Evolutionary conservation across 2,329 filamentous ascomycete species (phyloP).

Genomic region (Madurella fahalii): DNA sequence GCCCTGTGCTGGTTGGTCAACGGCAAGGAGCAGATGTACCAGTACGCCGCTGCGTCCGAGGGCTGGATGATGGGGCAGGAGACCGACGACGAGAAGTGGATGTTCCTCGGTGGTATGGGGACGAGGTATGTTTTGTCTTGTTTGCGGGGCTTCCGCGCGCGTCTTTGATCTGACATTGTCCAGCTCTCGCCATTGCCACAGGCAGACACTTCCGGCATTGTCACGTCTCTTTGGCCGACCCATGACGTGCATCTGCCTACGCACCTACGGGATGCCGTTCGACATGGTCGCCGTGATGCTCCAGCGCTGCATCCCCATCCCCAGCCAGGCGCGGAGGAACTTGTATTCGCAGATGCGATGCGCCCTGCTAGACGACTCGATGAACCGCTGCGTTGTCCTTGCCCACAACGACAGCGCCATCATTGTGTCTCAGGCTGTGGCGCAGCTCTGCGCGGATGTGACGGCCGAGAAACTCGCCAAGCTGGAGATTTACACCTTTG

Average conservation of each 20-base stretch:
- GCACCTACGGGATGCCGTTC: conserved; percentile 49
- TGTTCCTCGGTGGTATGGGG: conserved; percentile 34
- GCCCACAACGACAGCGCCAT: conserved; percentile 39
- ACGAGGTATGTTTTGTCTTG: conserved; percentile 27
- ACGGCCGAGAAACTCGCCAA: conserved; percentile 34
- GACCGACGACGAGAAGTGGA: conserved; percentile 32
- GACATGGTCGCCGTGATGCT: conserved; percentile 42
- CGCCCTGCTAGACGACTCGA: conserved; percentile 33
- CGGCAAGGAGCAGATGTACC: conserved; percentile 22
- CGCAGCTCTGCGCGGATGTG: conserved; percentile 37
- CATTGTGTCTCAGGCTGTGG: conserved; percentile 34
- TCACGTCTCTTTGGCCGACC: conserved; percentile 35
- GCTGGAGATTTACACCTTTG: conserved; percentile 44
- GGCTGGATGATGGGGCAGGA: conserved; percentile 29
- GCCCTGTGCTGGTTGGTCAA: conserved; percentile 31
- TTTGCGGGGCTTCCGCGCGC: too few species aligned
- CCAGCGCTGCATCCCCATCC: conserved; percentile 31
- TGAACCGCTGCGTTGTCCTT: conserved; percentile 36
- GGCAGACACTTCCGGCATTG: conserved; percentile 32
- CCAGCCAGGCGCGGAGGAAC: conserved; percentile 28
- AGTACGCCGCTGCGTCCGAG: conserved; percentile 23
- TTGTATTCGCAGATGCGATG: conserved; percentile 36
- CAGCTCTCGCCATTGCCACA: conserved; percentile 31
- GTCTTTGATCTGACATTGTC: not conserved
- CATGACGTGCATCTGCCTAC: conserved; percentile 48